Conservation (phyloP, 768 basidiomycete species). For the Trametes sanguinea region DNA sequence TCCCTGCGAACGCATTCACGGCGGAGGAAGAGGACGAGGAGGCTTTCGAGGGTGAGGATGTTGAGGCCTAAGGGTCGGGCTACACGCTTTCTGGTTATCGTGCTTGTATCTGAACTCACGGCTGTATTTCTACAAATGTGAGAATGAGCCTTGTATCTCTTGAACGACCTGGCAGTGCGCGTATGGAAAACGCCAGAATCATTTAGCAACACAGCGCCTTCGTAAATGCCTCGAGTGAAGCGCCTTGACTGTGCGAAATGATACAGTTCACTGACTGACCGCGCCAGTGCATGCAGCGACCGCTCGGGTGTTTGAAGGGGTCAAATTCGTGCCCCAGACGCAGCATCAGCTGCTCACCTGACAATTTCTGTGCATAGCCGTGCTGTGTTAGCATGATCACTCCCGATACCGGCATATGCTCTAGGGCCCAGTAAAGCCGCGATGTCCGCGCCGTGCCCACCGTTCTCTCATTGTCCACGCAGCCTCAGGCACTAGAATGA, state of each 20-base stretch:
- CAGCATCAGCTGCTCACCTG: not conserved
- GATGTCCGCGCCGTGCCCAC: not conserved
- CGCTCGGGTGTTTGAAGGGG: constrained; percentile 3
- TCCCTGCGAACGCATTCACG: constrained; percentile 87
- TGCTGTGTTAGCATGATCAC: not conserved
- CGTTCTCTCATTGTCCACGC: not conserved
- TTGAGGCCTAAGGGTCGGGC: constrained; percentile 30
- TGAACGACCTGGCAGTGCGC: not conserved
- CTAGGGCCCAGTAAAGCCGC: not conserved
- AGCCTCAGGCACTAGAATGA: not conserved
- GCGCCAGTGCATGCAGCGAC: not conserved
- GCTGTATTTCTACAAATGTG: constrained; percentile 18
- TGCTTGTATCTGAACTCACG: constrained; percentile 6
- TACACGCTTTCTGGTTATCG: not conserved
- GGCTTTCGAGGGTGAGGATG: constrained; percentile 46
- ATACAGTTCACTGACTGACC: too few relatives aligned
- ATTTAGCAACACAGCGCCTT: not conserved
- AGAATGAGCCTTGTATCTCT: constrained; percentile 5
- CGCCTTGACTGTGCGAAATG: not conserved
- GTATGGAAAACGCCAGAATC: not conserved
- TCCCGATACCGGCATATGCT: not conserved
- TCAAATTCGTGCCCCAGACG: not conserved
- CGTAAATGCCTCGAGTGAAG: not conserved
- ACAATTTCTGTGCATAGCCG: not conserved
- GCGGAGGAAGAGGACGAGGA: constrained; percentile 73